These are phyloP conservation scores for Candida sanyiensis DNA, from an alignment of 805 yeast species.

Conservation along the genomic window DNA sequence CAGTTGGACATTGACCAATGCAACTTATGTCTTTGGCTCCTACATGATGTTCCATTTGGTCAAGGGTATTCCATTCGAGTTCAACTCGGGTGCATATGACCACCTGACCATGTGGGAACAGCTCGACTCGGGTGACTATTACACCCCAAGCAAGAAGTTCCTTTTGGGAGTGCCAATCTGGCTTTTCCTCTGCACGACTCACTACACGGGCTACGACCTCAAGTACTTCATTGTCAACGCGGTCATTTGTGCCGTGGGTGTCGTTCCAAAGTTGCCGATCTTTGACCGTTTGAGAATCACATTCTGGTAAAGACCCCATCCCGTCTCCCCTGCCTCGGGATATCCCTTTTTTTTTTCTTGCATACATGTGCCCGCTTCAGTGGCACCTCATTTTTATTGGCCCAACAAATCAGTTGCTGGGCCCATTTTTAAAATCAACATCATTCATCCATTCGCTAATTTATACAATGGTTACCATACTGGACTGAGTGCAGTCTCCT, in stretches of 20 bases:
- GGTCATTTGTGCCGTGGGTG: conserved; percentile 77
- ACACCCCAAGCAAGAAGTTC: conserved; percentile 94
- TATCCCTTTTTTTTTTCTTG: background rate
- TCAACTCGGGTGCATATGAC: conserved; percentile 94
- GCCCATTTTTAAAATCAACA: no score
- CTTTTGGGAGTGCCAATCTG: conserved; percentile 89
- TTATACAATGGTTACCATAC: background rate
- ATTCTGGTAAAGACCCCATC: conserved; percentile 20
- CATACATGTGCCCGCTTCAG: no score
- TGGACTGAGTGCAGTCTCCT: no score
- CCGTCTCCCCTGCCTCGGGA: no score
- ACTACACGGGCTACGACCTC: conserved; percentile 81
- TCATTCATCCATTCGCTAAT: background rate
- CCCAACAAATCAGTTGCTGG: no score
- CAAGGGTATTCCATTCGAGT: conserved; percentile 96
- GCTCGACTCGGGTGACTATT: conserved; percentile 89
- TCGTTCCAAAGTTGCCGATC: conserved; percentile 84
- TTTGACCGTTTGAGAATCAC: conserved; percentile 70
- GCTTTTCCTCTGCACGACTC: conserved; percentile 80
- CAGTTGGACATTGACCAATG: conserved; percentile 91
- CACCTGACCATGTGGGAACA: conserved; percentile 99
- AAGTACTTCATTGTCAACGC: conserved; percentile 68
- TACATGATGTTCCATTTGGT: conserved; percentile 95
- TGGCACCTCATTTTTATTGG: no score
- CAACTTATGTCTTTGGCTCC: conserved; percentile 84